Evolutionary conservation across 352 stramenopile genomes (phyloP).

Genomic region (Phytophthora sp.): DNA sequence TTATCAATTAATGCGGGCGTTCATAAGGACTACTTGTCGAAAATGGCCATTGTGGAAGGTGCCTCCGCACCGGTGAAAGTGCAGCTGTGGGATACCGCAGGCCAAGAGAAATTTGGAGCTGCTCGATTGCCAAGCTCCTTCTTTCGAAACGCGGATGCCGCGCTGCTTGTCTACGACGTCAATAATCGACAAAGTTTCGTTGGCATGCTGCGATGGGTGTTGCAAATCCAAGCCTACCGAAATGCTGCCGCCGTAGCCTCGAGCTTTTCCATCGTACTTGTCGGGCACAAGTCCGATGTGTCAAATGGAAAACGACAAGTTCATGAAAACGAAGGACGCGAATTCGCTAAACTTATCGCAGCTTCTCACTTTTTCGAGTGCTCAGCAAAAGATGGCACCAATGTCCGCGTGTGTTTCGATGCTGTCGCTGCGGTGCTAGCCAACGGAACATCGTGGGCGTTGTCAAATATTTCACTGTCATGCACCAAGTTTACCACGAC

Average conservation of each 20-base stretch:
- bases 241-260: neutral
- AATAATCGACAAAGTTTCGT: conserved; percentile 43
- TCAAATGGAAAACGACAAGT: conserved; percentile 17
- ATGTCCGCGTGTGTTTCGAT: conserved; percentile 24
- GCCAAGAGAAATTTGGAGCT: conserved; percentile 51
- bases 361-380: conserved; percentile 39
- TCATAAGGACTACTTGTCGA: conserved; percentile 41
- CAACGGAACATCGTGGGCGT: neutral
- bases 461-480: neutral
- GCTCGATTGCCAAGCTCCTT: conserved; percentile 44
- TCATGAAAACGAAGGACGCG: conserved; percentile 29
- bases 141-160: conserved; percentile 49
- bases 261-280: conserved; percentile 41
- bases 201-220: conserved; percentile 39
- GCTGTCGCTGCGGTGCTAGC: conserved; percentile 20
- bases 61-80: conserved; percentile 46
- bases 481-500: neutral
- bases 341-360: conserved; percentile 24
- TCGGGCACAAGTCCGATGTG: conserved; percentile 39
- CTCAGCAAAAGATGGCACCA: conserved; percentile 17
- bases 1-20: neutral
- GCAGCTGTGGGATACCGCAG: conserved; percentile 61
- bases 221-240: conserved; percentile 31
- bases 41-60: conserved; percentile 35
- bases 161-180: conserved; percentile 56